Base-by-base conservation (phyloP, 2,329 filamentous ascomycete species). In the Remersonia thermophila region DNA sequence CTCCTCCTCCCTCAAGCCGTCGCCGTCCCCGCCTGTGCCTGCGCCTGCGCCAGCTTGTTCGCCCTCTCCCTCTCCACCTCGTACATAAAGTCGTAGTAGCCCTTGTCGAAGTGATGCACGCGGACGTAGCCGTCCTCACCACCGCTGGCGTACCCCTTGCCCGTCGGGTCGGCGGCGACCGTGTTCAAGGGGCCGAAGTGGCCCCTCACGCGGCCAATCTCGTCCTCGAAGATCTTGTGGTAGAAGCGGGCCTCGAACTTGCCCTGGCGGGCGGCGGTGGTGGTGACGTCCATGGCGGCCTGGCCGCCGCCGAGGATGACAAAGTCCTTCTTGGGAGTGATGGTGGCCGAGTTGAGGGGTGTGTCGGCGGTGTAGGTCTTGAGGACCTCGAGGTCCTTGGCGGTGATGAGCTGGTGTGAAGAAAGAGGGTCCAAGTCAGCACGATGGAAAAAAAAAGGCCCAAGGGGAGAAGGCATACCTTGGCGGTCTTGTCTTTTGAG, bases 171-270 rank as follows among this genome's bases (percentile, higher is more conserved):
- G 40, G 84, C 84, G 33, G 91, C 87, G 51, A 98, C 85, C 45
- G 91, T 95, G 72, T 98, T 95, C 61, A 68, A 42, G 5, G 36
- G 30, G 31, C 91, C 91, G 64, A 98, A 98, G 63, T 98, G 91
- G 46, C 91, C 91, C 57, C 86, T 77, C 47, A 98, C 91, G 69
- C 91, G 81, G 51, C 91, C 91, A 55, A 96, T 89, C 69, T 98
- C 91, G 63, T 98, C 89, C 65, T 94, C 86, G 60, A 98, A 96
- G 60, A 98, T 81, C 74, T 93, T 96, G 79, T 98, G 91, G 73
- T 95, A 98, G 73, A 98, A 98, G 48, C 91, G 80, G 30, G 91
- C 91, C 65, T 98, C 91, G 69, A 98, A 98, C 67, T 96, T 96
- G 66, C 91, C 91, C 71, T 98, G 91, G 49, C 91, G 77, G 33